Conservation (phyloP, 2,329 filamentous ascomycete species). For the Cordyceps farinosa region DNA sequence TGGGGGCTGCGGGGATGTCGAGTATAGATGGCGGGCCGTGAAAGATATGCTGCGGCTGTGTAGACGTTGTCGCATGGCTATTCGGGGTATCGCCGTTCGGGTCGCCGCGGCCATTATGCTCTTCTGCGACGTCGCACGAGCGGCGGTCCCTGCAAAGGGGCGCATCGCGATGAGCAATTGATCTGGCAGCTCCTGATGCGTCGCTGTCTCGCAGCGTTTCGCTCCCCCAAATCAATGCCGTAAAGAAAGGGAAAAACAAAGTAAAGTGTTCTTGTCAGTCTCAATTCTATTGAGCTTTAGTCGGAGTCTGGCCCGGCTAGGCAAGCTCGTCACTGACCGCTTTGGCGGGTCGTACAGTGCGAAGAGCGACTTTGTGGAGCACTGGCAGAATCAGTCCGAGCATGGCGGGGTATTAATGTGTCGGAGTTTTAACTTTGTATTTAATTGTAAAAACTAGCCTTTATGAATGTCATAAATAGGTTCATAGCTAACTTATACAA, state of each 20-base stretch:
- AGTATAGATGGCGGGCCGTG: neutral
- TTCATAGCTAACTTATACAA: too few relatives aligned
- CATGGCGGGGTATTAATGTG: too few relatives aligned
- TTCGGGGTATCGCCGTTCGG: neutral
- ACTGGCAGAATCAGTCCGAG: neutral
- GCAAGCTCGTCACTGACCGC: neutral
- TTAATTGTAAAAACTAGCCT: too few relatives aligned
- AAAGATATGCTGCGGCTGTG: neutral
- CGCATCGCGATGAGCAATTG: constrained; percentile 4
- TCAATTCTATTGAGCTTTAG: neutral
- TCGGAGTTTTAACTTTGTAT: too few relatives aligned
- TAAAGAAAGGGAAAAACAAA: neutral
- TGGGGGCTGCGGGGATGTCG: neutral
- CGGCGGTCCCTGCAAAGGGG: neutral
- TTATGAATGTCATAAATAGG: too few relatives aligned
- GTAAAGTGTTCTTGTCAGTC: neutral
- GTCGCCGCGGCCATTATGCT: neutral
- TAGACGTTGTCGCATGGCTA: neutral
- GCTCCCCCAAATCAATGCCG: neutral
- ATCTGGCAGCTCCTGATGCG: neutral
- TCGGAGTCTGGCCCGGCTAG: neutral
- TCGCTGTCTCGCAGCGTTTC: neutral
- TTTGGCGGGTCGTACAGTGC: constrained; percentile 7
- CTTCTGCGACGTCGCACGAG: constrained; percentile 2
- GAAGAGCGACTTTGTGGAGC: constrained; percentile 3